A percentile compares a stretch with the other conserved stretches of the same genome.
phyloP scores from a whole-genome alignment of 345 rosid genomes.

The Salix udensis region DNA sequence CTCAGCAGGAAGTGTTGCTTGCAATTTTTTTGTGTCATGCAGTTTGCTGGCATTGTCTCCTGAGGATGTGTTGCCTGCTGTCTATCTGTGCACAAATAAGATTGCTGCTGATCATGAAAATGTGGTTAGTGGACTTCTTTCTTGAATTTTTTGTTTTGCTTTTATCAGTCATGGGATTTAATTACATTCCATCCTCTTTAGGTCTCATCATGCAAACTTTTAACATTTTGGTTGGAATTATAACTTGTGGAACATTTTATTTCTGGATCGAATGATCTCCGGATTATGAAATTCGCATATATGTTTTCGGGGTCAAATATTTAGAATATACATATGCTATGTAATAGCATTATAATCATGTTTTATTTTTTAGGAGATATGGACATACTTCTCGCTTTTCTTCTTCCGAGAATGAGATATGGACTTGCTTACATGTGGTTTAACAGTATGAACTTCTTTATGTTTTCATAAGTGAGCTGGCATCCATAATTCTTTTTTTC shows the following conservation, averaged over 20 bases:
- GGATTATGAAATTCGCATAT: neutral
- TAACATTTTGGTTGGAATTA: neutral
- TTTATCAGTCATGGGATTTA: neutral
- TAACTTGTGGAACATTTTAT: neutral
- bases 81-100: constrained; percentile 83
- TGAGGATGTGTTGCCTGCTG: constrained; percentile 77
- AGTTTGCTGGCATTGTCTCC: constrained; percentile 86
- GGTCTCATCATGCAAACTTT: neutral
- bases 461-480: too few species aligned
- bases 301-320: constrained; percentile 4
- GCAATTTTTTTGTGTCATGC: constrained; percentile 21
- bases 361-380: neutral
- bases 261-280: neutral
- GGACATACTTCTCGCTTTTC: too few species aligned
- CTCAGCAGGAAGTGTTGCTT: constrained; percentile 13
- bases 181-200: neutral
- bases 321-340: neutral
- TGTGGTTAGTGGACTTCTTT: constrained; percentile 40
- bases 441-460: too few species aligned
- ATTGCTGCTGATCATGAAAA: constrained; percentile 86
- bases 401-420: too few species aligned
- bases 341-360: neutral
- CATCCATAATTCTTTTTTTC: too few species aligned
- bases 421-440: too few species aligned
- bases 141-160: neutral